Evolutionary conservation across 2,329 filamentous ascomycete species (phyloP).

Genomic region (Chaetomiaceae sp.): DNA sequence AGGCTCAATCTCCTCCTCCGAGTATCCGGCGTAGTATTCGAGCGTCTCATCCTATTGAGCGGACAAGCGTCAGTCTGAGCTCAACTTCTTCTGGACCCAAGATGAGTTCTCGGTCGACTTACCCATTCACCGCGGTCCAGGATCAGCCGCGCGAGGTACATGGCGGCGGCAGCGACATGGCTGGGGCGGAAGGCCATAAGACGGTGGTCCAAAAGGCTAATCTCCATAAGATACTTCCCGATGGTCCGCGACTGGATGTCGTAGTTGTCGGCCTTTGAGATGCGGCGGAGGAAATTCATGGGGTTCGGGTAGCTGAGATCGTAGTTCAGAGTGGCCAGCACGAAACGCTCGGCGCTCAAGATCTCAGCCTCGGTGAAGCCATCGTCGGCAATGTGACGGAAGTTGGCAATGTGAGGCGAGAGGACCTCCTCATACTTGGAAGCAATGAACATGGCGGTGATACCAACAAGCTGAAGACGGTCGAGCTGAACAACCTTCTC

Average conservation of each 20-base stretch:
- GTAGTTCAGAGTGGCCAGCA: conserved; percentile 87
- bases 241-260: conserved; percentile 96
- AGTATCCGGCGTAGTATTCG: conserved; percentile 87
- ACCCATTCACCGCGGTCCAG: conserved; percentile 90
- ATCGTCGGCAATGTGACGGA: conserved; percentile 93
- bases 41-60: conserved; percentile 69
- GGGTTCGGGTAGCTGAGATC: conserved; percentile 98
- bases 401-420: conserved; percentile 94
- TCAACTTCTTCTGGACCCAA: neutral
- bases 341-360: conserved; percentile 91
- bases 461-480: conserved; percentile 90
- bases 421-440: conserved; percentile 99
- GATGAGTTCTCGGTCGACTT: conserved; percentile 36
- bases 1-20: conserved; percentile 85
- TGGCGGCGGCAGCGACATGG: conserved; percentile 83
- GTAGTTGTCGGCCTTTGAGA: conserved; percentile 99
- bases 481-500: conserved; percentile 94
- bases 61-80: conserved; percentile 27
- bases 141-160: conserved; percentile 90
- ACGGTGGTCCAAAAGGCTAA: conserved; percentile 88
- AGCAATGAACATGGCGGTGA: conserved; percentile 98
- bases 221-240: conserved; percentile 97
- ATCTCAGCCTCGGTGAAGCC: conserved; percentile 95
- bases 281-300: conserved; percentile 98
- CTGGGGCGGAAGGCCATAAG: conserved; percentile 89